Evolutionary conservation across 148 eudicot species (phyloP), one percentile per base, ranked within the genome.

Genomic region (Amaranthus cruentus): DNA sequence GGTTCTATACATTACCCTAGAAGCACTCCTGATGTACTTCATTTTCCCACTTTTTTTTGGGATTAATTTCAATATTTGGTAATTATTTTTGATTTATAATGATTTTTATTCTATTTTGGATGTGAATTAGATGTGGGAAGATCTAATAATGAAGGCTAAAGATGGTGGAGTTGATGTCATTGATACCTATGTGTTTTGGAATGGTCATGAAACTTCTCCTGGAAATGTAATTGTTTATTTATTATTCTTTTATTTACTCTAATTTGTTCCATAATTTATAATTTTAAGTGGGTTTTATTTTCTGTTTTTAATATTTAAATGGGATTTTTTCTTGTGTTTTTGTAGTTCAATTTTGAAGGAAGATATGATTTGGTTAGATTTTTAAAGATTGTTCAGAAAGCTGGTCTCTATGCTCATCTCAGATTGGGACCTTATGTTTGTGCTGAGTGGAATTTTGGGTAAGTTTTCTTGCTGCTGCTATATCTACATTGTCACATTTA

Each of bases 361-460:
- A 89, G 94, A 81, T 83, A 86, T 84, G 90, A 91, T 75, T 64
- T 91, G 64, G 94, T 91, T 55, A 88, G 84, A 82, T 91, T 91
- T 83, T 74, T 91, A 9, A 91, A 91, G 89, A 89, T 82, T 57
- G 82, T 89, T 65, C 87, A 91, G 76, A 89, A 89, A 82, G 93
- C 97, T 78, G 97, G 97, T 18, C 81, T 91, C 46, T 91, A 91
- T 83, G 92, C 97, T 84, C 89, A 91, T 71, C 91, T 91, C 13
- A 85, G 97, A 71, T 81, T 91, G 76, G 97, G 97, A 15, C 97
- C 97, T 80, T 91, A 89, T 80, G 87, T 91, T 81, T 91, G 97
- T 84, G 97, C 97, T 13, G 97, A 91, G 68, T 91, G 97, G 97
- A 91, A 91, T 82, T 91, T 89, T 84, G 97, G 97, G 97, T 91